These are phyloP conservation scores for Xylaria sp. DNA, from an alignment of 2,329 filamentous ascomycete species.

Conservation along the genomic window DNA sequence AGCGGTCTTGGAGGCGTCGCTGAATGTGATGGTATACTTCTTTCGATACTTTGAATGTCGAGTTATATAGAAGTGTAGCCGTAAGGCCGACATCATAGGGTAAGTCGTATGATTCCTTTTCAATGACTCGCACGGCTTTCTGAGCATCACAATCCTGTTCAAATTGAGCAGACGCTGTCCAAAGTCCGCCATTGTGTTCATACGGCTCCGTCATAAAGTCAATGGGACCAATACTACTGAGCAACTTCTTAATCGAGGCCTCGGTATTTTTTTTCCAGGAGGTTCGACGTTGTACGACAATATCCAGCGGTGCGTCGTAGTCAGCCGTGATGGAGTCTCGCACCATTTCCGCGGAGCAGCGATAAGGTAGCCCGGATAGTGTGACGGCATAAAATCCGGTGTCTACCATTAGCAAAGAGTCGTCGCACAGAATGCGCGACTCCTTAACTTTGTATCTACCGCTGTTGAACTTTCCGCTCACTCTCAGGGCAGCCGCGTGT, in stretches of 20 bases:
- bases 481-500: background rate
- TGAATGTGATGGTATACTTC: conserved; percentile 25
- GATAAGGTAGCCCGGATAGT: conserved; percentile 20
- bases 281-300: background rate
- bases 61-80: conserved; percentile 16
- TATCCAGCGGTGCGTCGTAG: conserved; percentile 2
- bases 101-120: background rate
- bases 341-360: conserved; percentile 9
- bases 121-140: conserved; percentile 14
- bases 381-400: background rate
- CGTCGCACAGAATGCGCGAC: conserved; percentile 9
- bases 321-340: conserved; percentile 5
- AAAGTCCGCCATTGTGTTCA: conserved; percentile 4
- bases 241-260: conserved; percentile 1
- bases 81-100: conserved; percentile 8
- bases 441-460: conserved; percentile 19
- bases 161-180: conserved; percentile 15
- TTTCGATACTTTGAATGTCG: conserved; percentile 28
- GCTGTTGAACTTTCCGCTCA: conserved; percentile 22
- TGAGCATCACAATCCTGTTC: conserved; percentile 27
- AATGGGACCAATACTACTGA: conserved; percentile 12
- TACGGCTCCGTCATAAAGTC: conserved; percentile 23
- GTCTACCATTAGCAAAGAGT: background rate
- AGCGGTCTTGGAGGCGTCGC: conserved; percentile 11
- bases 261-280: background rate